Evolutionary conservation across 2,329 filamentous ascomycete species (phyloP).

Genomic region (Calonectria pseudoturangicola): DNA sequence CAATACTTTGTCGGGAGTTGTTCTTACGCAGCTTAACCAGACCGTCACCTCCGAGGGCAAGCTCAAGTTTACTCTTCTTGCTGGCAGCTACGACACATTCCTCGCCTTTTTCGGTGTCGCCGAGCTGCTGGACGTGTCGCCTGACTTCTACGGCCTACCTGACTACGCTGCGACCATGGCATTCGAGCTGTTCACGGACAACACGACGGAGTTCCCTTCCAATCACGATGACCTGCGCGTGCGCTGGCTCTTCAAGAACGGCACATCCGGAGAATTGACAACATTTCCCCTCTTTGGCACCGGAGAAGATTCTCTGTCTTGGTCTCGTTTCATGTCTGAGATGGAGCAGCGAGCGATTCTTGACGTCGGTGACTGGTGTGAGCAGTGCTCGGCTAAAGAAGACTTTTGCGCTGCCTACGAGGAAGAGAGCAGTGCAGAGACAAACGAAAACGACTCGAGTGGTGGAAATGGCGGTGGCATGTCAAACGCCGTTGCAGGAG

Average conservation of each 20-base stretch:
- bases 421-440: slow-evolving; percentile 40
- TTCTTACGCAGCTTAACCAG: slow-evolving; percentile 58
- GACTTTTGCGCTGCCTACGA: slow-evolving; percentile 59
- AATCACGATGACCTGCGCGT: slow-evolving; percentile 55
- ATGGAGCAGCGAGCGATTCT: slow-evolving; percentile 55
- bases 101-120: slow-evolving; percentile 60
- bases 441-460: slow-evolving; percentile 27
- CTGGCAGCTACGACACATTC: slow-evolving; percentile 61
- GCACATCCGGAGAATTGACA: slow-evolving; percentile 55
- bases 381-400: slow-evolving; percentile 51
- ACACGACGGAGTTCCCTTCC: slow-evolving; percentile 52
- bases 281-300: slow-evolving; percentile 57
- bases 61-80: slow-evolving; percentile 59
- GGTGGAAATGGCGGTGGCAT: slow-evolving; percentile 47
- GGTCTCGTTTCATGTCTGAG: slow-evolving; percentile 54
- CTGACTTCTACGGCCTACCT: slow-evolving; percentile 58
- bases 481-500: slow-evolving; percentile 59
- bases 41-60: slow-evolving; percentile 55
- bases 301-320: slow-evolving; percentile 54
- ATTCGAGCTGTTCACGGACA: slow-evolving; percentile 58
- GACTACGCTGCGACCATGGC: slow-evolving; percentile 61
- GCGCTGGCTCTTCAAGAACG: slow-evolving; percentile 60
- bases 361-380: slow-evolving; percentile 58
- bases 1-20: slow-evolving; percentile 56
- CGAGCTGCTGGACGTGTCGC: slow-evolving; percentile 52